Evolutionary conservation across 2,329 filamentous ascomycete species (phyloP).

Genomic region (Penicillium sp.): DNA sequence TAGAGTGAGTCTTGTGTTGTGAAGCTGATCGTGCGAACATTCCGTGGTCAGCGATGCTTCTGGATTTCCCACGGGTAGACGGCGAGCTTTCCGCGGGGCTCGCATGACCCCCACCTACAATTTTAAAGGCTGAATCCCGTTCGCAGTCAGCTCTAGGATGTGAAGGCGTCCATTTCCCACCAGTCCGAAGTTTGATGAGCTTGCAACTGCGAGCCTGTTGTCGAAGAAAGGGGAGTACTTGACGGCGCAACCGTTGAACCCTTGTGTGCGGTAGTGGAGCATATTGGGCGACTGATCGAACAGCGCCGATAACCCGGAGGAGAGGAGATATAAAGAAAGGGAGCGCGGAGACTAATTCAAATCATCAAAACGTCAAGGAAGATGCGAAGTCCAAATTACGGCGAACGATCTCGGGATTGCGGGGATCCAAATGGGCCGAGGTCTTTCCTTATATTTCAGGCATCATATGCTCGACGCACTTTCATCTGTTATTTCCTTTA

Average conservation of each 20-base stretch:
- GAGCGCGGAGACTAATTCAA: background rate
- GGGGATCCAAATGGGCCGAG: conserved; percentile 27
- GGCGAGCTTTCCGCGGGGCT: background rate
- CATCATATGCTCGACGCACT: conserved; percentile 6
- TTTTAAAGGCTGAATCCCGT: conserved; percentile 83
- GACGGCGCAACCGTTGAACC: conserved; percentile 94
- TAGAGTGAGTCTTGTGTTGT: conserved; percentile 97
- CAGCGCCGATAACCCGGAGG: background rate
- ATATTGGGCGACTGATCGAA: conserved; percentile 53
- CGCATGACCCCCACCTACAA: conserved; percentile 53
- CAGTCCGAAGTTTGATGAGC: conserved; percentile 93
- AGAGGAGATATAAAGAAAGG: background rate
- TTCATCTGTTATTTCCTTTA: background rate
- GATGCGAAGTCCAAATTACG: conserved; percentile 10
- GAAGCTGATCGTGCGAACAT: conserved; percentile 59
- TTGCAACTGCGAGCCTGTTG: conserved; percentile 84
- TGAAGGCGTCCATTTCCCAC: conserved; percentile 94
- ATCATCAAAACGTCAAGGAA: conserved; percentile 11
- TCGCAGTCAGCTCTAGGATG: conserved; percentile 76
- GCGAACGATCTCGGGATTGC: conserved; percentile 22
- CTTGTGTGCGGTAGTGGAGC: conserved; percentile 91
- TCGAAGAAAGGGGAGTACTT: conserved; percentile 99
- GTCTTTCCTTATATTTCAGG: conserved; percentile 17
- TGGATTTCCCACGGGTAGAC: background rate
- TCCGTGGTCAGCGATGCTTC: background rate